phyloP scores from a whole-genome alignment of 1,284 basidiomycete species.

The Malassezia globosa region DNA sequence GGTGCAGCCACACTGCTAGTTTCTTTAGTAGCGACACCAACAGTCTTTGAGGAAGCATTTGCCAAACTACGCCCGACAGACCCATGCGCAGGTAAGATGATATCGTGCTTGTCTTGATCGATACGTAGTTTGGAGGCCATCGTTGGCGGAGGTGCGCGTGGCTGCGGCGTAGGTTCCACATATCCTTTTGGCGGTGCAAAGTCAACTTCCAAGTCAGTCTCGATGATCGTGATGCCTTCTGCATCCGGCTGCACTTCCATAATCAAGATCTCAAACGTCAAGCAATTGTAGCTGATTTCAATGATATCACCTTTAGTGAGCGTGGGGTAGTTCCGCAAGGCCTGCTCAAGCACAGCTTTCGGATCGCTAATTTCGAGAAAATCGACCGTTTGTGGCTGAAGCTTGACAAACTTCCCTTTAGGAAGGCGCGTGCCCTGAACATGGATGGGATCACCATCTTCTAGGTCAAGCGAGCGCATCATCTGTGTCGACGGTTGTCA shows the following conservation, averaged over 20 bases:
- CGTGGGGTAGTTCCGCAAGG: slow-evolving; percentile 78
- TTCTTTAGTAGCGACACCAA: slow-evolving; percentile 16
- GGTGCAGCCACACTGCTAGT: slow-evolving; percentile 18
- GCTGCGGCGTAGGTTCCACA: slow-evolving; percentile 75
- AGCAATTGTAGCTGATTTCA: slow-evolving; percentile 54
- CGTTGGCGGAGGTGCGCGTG: slow-evolving; percentile 66
- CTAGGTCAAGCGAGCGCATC: slow-evolving; percentile 88
- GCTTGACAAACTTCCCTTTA: slow-evolving; percentile 90
- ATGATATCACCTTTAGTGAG: slow-evolving; percentile 50
- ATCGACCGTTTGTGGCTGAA: slow-evolving; percentile 88
- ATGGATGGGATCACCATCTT: slow-evolving; percentile 88
- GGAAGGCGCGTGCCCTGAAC: slow-evolving; percentile 75
- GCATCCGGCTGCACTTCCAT: slow-evolving; percentile 73
- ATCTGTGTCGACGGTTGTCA: slow-evolving; percentile 53
- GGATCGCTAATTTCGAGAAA: slow-evolving; percentile 83
- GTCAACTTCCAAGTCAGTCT: slow-evolving; percentile 83
- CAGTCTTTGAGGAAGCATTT: not conserved
- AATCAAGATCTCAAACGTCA: slow-evolving; percentile 85
- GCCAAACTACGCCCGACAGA: slow-evolving; percentile 10
- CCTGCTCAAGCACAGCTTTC: slow-evolving; percentile 92
- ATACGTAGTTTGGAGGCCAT: slow-evolving; percentile 98
- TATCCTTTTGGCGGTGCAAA: slow-evolving; percentile 57
- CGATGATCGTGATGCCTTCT: slow-evolving; percentile 77
- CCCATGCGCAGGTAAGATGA: slow-evolving; percentile 40
- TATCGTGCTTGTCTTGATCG: slow-evolving; percentile 51